These are phyloP conservation scores for Venturiaceae sp. DNA, from an alignment of 2,329 filamentous ascomycete genomes.

Conservation along the genomic window DNA sequence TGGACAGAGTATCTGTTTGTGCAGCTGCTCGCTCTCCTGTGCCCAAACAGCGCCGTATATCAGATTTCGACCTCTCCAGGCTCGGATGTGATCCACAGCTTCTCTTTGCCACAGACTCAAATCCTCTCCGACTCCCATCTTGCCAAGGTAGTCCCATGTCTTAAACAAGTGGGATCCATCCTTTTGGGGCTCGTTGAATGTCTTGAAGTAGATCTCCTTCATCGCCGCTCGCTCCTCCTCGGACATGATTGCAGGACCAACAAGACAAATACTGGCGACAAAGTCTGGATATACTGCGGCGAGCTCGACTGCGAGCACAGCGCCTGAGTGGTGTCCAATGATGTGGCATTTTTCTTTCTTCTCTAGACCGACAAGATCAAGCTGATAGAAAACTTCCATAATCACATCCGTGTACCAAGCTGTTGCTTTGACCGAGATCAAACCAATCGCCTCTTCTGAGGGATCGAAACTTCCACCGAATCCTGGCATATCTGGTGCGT, in stretches of 20 bases:
- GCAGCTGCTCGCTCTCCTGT: too few relatives aligned
- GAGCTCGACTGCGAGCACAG: constrained; percentile 3
- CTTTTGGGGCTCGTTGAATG: constrained; percentile 6
- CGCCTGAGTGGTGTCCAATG: constrained; percentile 10
- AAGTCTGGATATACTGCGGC: constrained; percentile 4
- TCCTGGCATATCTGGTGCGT: constrained; percentile 7
- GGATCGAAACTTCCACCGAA: constrained; percentile 6
- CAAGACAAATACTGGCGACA: constrained; percentile 1
- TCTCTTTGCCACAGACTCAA: constrained; percentile 5
- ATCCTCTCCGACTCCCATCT: constrained; percentile 6
- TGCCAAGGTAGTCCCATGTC: constrained; percentile 8
- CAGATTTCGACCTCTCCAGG: too few relatives aligned
- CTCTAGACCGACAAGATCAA: constrained; percentile 1
- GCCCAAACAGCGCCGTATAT: too few relatives aligned
- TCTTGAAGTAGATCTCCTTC: constrained; percentile 4
- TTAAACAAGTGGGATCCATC: constrained; percentile 8
- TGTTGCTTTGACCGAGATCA: neutral
- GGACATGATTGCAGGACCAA: constrained; percentile 5
- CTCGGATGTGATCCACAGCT: constrained; percentile 6
- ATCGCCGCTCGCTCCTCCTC: constrained; percentile 8
- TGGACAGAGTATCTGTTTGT: too few relatives aligned
- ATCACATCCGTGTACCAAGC: constrained; percentile 1
- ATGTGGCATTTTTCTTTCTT: too few relatives aligned
- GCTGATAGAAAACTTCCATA: neutral
- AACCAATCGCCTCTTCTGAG: neutral